These are phyloP conservation scores for Kazachstania bromeliacearum DNA, from an alignment of 805 yeast species.

Conservation along the genomic window DNA sequence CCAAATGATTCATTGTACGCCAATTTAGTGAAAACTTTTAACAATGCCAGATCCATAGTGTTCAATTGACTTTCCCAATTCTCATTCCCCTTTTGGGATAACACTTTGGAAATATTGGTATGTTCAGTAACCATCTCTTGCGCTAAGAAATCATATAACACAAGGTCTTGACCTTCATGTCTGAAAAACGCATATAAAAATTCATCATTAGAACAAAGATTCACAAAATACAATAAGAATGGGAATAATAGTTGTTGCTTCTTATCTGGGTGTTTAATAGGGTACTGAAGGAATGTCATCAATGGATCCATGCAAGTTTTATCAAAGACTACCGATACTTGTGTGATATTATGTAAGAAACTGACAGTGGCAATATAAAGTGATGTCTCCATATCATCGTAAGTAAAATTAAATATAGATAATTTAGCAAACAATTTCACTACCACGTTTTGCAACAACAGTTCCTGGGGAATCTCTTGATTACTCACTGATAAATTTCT, in stretches of 20 bases:
- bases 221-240: constrained; percentile 15
- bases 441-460: constrained; percentile 13
- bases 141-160: constrained; percentile 15
- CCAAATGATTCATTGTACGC: constrained; percentile 31
- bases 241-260: constrained; percentile 11
- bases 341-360: constrained; percentile 21
- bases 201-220: constrained; percentile 18
- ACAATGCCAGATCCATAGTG: constrained; percentile 11
- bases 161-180: constrained; percentile 7
- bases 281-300: constrained; percentile 17
- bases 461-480: constrained; percentile 22
- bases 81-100: neutral
- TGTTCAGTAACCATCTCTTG: constrained; percentile 10
- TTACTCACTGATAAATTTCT: constrained; percentile 37
- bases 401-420: neutral
- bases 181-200: constrained; percentile 21
- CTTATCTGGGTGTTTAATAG: constrained; percentile 8
- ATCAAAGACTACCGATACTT: constrained; percentile 14
- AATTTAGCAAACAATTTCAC: constrained; percentile 8
- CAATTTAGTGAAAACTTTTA: constrained; percentile 24
- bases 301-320: constrained; percentile 10
- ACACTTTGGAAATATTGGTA: constrained; percentile 8
- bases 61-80: neutral
- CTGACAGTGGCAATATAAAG: constrained; percentile 12
- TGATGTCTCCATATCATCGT: constrained; percentile 18